A percentile compares a stretch with the other conserved stretches of the same genome.
phyloP scores from a whole-genome alignment of 108 stramenopile species.

The Thalassiosira profunda region DNA sequence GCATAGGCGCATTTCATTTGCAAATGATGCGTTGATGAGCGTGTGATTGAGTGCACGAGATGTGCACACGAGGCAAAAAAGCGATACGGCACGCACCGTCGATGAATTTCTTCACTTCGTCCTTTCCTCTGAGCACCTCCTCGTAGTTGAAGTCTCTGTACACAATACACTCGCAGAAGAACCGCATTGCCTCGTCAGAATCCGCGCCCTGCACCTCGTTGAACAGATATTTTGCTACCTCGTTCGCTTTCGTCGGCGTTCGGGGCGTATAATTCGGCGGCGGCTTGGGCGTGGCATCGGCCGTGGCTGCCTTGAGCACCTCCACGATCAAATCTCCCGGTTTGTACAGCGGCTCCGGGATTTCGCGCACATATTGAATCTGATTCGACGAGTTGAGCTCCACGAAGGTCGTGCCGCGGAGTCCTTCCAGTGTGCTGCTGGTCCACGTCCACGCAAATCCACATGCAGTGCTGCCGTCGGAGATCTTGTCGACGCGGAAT shows the following conservation, averaged over 20 bases:
- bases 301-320: conserved; percentile 69
- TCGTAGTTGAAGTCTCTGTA: conserved; percentile 85
- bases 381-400: conserved; percentile 61
- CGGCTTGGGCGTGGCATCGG: conserved; percentile 57
- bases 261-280: conserved; percentile 35
- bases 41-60: too few relatives aligned
- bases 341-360: conserved; percentile 80
- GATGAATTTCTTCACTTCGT: conserved; percentile 65
- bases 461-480: conserved; percentile 71
- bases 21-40: too few relatives aligned
- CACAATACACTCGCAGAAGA: conserved; percentile 62
- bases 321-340: conserved; percentile 76
- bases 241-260: conserved; percentile 66
- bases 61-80: too few relatives aligned
- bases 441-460: conserved; percentile 88
- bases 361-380: conserved; percentile 76
- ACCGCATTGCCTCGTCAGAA: conserved; percentile 67
- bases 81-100: too few relatives aligned
- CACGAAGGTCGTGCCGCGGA: conserved; percentile 83
- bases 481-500: conserved; percentile 70
- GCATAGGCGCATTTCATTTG: too few relatives aligned
- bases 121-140: conserved; percentile 53
- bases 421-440: conserved; percentile 53
- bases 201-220: conserved; percentile 69
- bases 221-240: conserved; percentile 77